Base-by-base conservation (phyloP, 306 rosid genomes). In the Malus fusca region DNA sequence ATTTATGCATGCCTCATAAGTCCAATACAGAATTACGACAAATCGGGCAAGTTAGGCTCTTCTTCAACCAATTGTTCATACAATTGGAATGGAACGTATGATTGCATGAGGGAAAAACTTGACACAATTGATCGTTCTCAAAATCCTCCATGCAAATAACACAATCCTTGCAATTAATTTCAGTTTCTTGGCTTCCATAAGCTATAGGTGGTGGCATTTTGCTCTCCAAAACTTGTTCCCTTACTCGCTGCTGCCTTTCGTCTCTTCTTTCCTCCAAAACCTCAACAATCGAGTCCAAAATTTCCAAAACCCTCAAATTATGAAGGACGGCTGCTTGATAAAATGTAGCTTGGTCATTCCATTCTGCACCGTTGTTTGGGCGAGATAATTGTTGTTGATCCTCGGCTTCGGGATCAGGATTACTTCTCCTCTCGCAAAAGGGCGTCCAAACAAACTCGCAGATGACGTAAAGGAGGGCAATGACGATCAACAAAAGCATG, bases 101-200 rank as follows among this genome's bases (percentile, higher is more conserved):
- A n/a, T 77, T 74, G 71, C 95, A 90, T 48, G 63, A 30, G 6
- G 87, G 81, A 72, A 82, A 83, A 69, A 74, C 79, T 35, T 77
- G 74, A 31, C 89, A 88, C 18, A 76, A 59, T 4, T 86, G 90
- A 1, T 87, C 88, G 4, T 17, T 75, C 79, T 81, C 75, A 33
- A 82, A 88, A 8, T 82, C 86, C 79, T 88, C 90, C 46, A 86
- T 77, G 77, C 95, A 88, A 28, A 90, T 86, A 11, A 77, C 76
- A 73, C 95, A 90, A 5, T 76, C 89, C 13, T 66, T 74, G 33
- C 67, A 23, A 28, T 33, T 4, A 14, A 62, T 75, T 21, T 15
- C 33, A 3, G 11, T 31, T 71, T 26, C 83, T 1, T 53, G 69
- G 68, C 66, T 59, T 42, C 82, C 82, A 19, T 72, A 82, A 44